phyloP scores from a whole-genome alignment of 495 filamentous ascomycete species.

The Trichoderma asperelloides region DNA sequence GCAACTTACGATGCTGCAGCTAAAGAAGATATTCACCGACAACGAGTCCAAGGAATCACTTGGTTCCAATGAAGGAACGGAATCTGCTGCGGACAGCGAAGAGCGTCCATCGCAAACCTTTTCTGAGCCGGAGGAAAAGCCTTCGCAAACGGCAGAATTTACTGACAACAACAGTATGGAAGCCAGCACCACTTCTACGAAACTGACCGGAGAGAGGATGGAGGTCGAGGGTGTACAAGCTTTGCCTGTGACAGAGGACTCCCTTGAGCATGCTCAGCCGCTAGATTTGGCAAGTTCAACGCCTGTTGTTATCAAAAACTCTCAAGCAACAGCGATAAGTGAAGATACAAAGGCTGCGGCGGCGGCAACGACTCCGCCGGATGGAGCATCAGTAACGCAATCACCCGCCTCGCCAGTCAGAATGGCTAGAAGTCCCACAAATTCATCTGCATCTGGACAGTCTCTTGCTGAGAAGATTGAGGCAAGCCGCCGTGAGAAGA shows the following conservation, averaged over 20 bases:
- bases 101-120: conserved; percentile 11
- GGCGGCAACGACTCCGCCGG: conserved; percentile 3
- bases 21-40: conserved; percentile 93
- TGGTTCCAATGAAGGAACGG: conserved; percentile 51
- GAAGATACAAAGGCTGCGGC: conserved; percentile 7
- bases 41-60: conserved; percentile 67
- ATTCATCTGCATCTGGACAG: conserved; percentile 7
- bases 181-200: not conserved
- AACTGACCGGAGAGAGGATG: conserved; percentile 13
- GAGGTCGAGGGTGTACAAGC: conserved; percentile 14
- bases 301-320: conserved; percentile 13
- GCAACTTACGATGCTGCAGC: conserved; percentile 78
- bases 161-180: conserved; percentile 16
- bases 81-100: conserved; percentile 22
- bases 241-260: conserved; percentile 14
- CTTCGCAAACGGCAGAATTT: conserved; percentile 26
- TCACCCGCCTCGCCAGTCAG: not conserved
- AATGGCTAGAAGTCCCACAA: not conserved
- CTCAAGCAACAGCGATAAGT: conserved; percentile 11
- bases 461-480: conserved; percentile 43
- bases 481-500: conserved; percentile 35
- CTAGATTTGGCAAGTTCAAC: conserved; percentile 58
- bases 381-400: not conserved
- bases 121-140: conserved; percentile 33
- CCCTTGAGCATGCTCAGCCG: conserved; percentile 52